These are phyloP conservation scores for Macadamia integrifolia DNA, from an alignment of 164 flowering plant genomes.

Conservation along the genomic window DNA sequence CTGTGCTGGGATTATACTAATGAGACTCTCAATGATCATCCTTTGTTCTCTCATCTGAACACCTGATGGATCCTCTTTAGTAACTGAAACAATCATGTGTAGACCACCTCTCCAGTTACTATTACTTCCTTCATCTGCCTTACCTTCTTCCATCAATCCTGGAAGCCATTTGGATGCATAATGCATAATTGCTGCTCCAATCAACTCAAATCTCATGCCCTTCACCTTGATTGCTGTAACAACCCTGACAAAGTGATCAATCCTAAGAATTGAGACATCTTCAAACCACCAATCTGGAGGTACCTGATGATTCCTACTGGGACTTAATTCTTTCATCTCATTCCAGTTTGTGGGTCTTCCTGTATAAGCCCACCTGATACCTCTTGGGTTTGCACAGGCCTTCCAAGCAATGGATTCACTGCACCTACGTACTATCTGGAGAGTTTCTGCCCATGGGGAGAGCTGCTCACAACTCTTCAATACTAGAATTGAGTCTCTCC, in stretches of 20 bases:
- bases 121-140: slow-evolving; percentile 32
- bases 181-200: slow-evolving; percentile 82
- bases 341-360: slow-evolving; percentile 61
- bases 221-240: slow-evolving; percentile 82
- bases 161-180: slow-evolving; percentile 83
- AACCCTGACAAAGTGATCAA: slow-evolving; percentile 85
- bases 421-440: slow-evolving; percentile 77
- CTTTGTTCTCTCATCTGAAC: slow-evolving; percentile 66
- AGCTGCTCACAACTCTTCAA: slow-evolving; percentile 73
- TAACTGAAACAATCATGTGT: slow-evolving; percentile 73
- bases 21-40: slow-evolving; percentile 89
- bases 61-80: slow-evolving; percentile 46
- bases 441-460: slow-evolving; percentile 82
- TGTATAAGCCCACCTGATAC: slow-evolving; percentile 67
- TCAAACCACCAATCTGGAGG: slow-evolving; percentile 96
- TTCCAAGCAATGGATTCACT: slow-evolving; percentile 94
- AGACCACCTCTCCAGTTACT: slow-evolving; percentile 73
- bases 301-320: slow-evolving; percentile 47
- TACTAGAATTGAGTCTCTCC: slow-evolving; percentile 83
- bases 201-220: slow-evolving; percentile 74
- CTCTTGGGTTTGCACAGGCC: slow-evolving; percentile 81
- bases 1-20: slow-evolving; percentile 89
- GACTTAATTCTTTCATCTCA: slow-evolving; percentile 57
- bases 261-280: slow-evolving; percentile 70
- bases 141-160: slow-evolving; percentile 50